phyloP scores from a whole-genome alignment of 108 stramenopile species.

The Cylindrotheca fusiformis region DNA sequence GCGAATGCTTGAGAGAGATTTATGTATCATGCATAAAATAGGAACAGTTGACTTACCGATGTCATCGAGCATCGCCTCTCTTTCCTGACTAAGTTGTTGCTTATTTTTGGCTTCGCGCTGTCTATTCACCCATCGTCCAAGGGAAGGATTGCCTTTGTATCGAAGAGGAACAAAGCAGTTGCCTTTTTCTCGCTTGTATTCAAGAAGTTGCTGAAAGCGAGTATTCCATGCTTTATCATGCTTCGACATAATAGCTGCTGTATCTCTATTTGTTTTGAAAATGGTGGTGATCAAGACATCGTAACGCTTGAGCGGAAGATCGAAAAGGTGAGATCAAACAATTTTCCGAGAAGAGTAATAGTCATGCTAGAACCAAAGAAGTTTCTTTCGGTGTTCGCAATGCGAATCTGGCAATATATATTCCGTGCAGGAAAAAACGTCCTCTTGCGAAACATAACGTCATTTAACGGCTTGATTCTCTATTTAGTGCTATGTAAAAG shows the following conservation, averaged over 20 bases:
- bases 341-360: conserved; percentile 3
- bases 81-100: background rate
- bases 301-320: too few species aligned
- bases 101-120: conserved; percentile 19
- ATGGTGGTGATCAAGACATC: too few species aligned
- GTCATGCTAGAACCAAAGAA: conserved; percentile 13
- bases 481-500: too few species aligned
- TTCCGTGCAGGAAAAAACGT: too few species aligned
- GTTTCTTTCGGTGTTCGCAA: conserved; percentile 2
- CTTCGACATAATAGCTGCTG: background rate
- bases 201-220: conserved; percentile 13
- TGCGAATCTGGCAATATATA: too few species aligned
- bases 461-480: too few species aligned
- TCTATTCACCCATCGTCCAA: conserved; percentile 42
- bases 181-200: conserved; percentile 21
- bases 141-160: conserved; percentile 18
- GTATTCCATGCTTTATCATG: conserved; percentile 14
- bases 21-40: too few species aligned
- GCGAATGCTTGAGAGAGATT: too few species aligned
- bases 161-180: conserved; percentile 28
- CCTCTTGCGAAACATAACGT: too few species aligned
- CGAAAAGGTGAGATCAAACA: background rate
- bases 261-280: background rate
- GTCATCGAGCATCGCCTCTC: background rate
- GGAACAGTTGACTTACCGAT: background rate